Percentiles rank a stretch among this genome's conserved stretches.
Conservation (phyloP, 1,284 basidiomycete genomes). For the Porodaedalea pini region DNA sequence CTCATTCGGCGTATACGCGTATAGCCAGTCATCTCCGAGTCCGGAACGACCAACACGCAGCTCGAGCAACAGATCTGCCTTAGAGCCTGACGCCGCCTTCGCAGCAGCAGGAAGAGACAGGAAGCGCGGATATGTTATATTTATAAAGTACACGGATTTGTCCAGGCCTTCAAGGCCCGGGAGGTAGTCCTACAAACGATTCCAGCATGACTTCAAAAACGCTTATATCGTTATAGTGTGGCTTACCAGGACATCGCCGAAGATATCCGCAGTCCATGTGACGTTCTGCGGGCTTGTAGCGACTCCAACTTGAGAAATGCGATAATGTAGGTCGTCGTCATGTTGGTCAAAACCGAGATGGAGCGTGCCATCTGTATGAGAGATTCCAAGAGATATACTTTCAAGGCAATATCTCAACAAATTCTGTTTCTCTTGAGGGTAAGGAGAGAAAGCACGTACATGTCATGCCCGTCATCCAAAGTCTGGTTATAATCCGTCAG, state of each 20-base stretch:
- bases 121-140: slow-evolving; percentile 43
- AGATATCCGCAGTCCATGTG: slow-evolving; percentile 30
- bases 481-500: slow-evolving; percentile 41
- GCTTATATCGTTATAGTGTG: neutral
- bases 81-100: slow-evolving; percentile 1
- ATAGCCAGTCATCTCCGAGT: slow-evolving; percentile 42
- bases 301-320: slow-evolving; percentile 33
- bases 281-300: slow-evolving; percentile 31
- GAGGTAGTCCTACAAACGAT: slow-evolving; percentile 32
- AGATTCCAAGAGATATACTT: slow-evolving; percentile 42
- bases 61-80: slow-evolving; percentile 36
- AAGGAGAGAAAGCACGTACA: slow-evolving; percentile 25
- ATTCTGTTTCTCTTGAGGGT: neutral
- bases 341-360: slow-evolving; percentile 44
- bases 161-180: slow-evolving; percentile 38
- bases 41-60: slow-evolving; percentile 41
- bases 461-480: slow-evolving; percentile 42
- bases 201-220: slow-evolving; percentile 20
- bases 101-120: slow-evolving; percentile 28
- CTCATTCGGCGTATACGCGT: slow-evolving; percentile 34
- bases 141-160: slow-evolving; percentile 34
- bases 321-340: slow-evolving; percentile 39
- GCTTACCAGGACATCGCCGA: slow-evolving; percentile 26
- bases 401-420: neutral
- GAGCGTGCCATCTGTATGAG: slow-evolving; percentile 38